phyloP scores from a whole-genome alignment of 2,329 filamentous ascomycete species.

The Ophiostoma fasciatum region DNA sequence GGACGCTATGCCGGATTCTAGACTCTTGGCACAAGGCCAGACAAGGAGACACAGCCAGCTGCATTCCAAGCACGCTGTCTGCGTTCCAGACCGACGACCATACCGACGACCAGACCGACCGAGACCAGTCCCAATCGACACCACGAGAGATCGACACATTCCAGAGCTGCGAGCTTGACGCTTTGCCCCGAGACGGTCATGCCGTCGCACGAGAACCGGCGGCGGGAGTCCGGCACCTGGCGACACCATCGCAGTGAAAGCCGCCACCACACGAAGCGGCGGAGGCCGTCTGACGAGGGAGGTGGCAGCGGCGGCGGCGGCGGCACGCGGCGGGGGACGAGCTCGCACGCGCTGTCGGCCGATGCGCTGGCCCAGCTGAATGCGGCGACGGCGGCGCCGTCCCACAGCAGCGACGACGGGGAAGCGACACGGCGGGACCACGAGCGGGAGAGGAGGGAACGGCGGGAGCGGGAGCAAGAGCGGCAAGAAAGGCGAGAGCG shows the following conservation, averaged over 20 bases:
- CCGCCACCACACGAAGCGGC: constrained; percentile 12
- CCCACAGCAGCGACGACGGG: not conserved
- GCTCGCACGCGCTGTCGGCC: constrained; percentile 13
- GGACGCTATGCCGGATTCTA: not conserved
- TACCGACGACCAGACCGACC: too few species aligned
- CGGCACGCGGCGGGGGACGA: constrained; percentile 6
- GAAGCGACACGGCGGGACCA: not conserved
- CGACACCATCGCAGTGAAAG: constrained; percentile 2
- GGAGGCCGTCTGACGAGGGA: constrained; percentile 11
- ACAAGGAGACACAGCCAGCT: too few species aligned
- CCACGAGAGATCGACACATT: too few species aligned
- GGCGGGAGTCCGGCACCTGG: constrained; percentile 5
- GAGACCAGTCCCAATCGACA: too few species aligned
- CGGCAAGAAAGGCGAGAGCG: constrained; percentile 1
- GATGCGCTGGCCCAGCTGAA: constrained; percentile 16
- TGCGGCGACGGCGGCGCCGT: not conserved
- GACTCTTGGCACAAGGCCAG: constrained; percentile 4
- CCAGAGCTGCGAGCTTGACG: too few species aligned
- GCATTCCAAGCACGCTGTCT: too few species aligned
- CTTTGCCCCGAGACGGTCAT: too few species aligned
- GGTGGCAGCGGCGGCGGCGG: too few species aligned
- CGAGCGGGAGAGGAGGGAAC: constrained; percentile 1
- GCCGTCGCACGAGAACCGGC: constrained; percentile 4
- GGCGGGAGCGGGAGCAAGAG: constrained; percentile 9
- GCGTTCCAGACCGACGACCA: too few species aligned